Base-by-base conservation (phyloP, 164 flowering plant genomes). In the Magnolia officinalis region DNA sequence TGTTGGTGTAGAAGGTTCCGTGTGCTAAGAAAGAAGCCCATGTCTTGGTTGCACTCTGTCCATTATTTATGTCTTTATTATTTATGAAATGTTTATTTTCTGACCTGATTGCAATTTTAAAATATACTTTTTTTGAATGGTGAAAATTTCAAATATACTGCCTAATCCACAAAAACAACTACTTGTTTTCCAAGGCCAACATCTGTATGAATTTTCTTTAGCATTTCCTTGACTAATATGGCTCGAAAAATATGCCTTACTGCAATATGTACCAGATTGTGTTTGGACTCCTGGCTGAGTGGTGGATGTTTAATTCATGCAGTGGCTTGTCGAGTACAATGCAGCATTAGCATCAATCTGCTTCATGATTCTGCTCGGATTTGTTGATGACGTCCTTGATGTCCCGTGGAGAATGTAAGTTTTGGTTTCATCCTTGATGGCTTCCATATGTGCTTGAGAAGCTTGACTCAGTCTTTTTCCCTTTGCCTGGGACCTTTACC, bases 281-380 rank as follows among this genome's bases (percentile, higher is more conserved):
- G 19, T 8, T n/a, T 70, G 58, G 55, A 19, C 55, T 70, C 23
- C 16, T 45, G 23, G 24, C 58, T 70, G 49, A 70, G 24, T 16
- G 8, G 8, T 16, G 51, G 58, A 20, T 50, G 8, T 45, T 29
- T 70, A n/a, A 55, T 73, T 70, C 72, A 69, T 86, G 85, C 89
- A 93, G 98, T 96, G 97, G 99, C 98, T 94, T 77, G 96, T 92
- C 75, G 96, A 92, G 85, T 95, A 92, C 81, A 91, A 90, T 87
- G 99, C 98, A 70, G 99, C 98, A 77, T 78, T 96, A 77, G 94
- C 90, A 76, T 92, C 93, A 68, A 88, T 94, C 78, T 89, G 96
- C 84, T 94, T 93, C 87, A 94, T 96, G 98, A 84, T 83, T 75
- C 86, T 96, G 78, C 98, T 96, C 82, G 99, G 99, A 70, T 96